Conservation (phyloP, 768 basidiomycete species). For the Dentipellis sp. region DNA sequence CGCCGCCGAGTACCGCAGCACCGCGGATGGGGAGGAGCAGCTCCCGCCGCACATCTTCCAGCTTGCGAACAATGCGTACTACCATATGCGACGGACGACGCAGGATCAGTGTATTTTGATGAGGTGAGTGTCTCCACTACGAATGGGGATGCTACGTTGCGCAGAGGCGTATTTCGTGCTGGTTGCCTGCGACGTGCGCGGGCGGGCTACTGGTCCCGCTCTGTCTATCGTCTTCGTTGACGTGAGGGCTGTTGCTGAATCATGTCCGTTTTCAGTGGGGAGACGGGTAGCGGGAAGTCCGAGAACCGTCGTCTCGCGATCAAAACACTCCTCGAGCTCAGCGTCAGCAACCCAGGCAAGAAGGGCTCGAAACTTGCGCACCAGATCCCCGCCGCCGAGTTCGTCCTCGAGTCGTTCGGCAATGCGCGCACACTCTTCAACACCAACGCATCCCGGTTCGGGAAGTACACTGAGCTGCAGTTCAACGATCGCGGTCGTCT, state of each 20-base stretch:
- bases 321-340: constrained; percentile 86
- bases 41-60: constrained; percentile 89
- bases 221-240: not conserved
- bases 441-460: constrained; percentile 92
- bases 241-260: not conserved
- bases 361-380: constrained; percentile 83
- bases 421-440: constrained; percentile 89
- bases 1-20: constrained; percentile 76
- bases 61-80: constrained; percentile 85
- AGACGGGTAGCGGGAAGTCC: constrained; percentile 90
- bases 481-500: constrained; percentile 89
- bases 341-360: constrained; percentile 83
- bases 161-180: too few species aligned
- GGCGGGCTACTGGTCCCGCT: too few species aligned
- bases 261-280: constrained; percentile 47
- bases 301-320: constrained; percentile 86
- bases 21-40: constrained; percentile 46
- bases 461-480: constrained; percentile 96
- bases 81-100: constrained; percentile 88
- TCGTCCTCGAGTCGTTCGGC: constrained; percentile 92
- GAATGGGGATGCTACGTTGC: too few species aligned
- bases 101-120: constrained; percentile 90
- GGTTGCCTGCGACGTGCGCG: too few species aligned
- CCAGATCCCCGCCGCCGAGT: constrained; percentile 90
- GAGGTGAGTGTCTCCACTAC: constrained; percentile 41